Percentiles rank a stretch among this genome's conserved stretches.
Conservation (phyloP, 768 basidiomycete species). For the Zangia roseola region DNA sequence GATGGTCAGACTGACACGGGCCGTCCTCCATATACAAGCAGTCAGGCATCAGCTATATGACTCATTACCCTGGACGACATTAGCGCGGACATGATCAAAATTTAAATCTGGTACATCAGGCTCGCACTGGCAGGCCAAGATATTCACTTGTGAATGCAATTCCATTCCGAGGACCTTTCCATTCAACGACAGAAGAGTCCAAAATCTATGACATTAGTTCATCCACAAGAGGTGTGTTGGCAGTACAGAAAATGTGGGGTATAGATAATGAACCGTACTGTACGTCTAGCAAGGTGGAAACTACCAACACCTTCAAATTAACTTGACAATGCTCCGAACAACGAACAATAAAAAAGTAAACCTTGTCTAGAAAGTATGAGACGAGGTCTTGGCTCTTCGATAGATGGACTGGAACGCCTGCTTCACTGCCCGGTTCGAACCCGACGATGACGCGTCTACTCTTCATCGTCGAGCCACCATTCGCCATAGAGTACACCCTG, state of each 20-base stretch:
- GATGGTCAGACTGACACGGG: too few relatives aligned
- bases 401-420: too few relatives aligned
- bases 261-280: background rate
- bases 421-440: too few relatives aligned
- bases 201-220: background rate
- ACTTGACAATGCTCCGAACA: background rate
- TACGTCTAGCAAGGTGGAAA: background rate
- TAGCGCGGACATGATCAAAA: too few relatives aligned
- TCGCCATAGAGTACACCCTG: slow-evolving; percentile 56
- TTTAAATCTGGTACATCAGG: too few relatives aligned
- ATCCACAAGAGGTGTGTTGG: background rate
- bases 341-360: background rate
- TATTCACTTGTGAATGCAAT: too few relatives aligned
- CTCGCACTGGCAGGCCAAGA: too few relatives aligned
- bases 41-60: too few relatives aligned
- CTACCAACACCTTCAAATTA: background rate
- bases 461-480: slow-evolving; percentile 54
- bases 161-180: too few relatives aligned
- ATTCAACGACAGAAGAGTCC: background rate
- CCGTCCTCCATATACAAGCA: too few relatives aligned
- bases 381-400: background rate
- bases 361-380: background rate
- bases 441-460: background rate
- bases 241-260: background rate
- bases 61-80: too few relatives aligned